Evolutionary conservation across 345 rosid genomes (phyloP).

Genomic region (Laguncularia racemosa): DNA sequence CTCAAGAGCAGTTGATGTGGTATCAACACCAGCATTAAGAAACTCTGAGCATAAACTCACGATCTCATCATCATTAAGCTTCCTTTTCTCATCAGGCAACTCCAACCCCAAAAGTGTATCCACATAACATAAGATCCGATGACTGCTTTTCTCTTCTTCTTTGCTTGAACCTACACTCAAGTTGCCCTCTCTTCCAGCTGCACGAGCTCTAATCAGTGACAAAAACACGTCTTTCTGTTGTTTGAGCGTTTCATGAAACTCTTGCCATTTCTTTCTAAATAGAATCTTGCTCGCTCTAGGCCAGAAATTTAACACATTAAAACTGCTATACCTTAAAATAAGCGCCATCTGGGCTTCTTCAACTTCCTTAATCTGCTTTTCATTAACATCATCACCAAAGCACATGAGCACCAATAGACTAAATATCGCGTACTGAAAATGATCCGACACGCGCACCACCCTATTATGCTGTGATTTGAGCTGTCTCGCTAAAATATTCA

Average conservation of each 20-base stretch:
- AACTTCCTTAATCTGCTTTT: constrained; percentile 4
- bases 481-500: background rate
- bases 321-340: background rate
- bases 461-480: background rate
- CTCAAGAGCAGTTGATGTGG: constrained; percentile 1
- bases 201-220: too few species aligned
- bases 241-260: background rate
- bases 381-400: constrained; percentile 4
- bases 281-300: background rate
- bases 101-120: constrained; percentile 10
- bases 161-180: too few species aligned
- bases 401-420: constrained; percentile 7
- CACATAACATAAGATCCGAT: background rate
- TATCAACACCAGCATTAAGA: background rate
- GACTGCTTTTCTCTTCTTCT: too few species aligned
- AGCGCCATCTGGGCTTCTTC: background rate
- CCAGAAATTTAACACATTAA: background rate
- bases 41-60: constrained; percentile 2
- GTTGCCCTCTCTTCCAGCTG: too few species aligned
- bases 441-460: background rate
- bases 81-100: constrained; percentile 4
- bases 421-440: constrained; percentile 7
- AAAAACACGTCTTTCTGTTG: too few species aligned
- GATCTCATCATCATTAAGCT: constrained; percentile 7
- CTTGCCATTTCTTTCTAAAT: background rate